phyloP scores from a whole-genome alignment of 495 filamentous ascomycete genomes.

The Rusavskia elegans region DNA sequence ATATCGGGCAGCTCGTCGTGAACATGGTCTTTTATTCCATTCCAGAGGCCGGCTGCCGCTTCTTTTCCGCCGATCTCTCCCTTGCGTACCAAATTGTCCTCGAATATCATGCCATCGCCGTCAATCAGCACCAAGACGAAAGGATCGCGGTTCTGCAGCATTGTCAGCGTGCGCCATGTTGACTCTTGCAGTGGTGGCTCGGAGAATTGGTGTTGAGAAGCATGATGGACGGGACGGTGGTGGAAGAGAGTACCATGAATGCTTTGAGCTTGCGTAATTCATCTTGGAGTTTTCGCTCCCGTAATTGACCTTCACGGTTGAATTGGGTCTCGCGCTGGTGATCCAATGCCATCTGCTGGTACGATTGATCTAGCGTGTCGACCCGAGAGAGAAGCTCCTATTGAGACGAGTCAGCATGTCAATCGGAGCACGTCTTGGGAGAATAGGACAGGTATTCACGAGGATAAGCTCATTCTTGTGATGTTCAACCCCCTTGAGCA shows the following conservation, averaged over 20 bases:
- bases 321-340: conserved; percentile 39
- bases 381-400: conserved; percentile 35
- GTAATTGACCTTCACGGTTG: conserved; percentile 36
- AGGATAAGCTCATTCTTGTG: conserved; percentile 38
- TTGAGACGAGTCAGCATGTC: neutral
- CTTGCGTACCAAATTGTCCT: conserved; percentile 43
- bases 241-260: conserved; percentile 26
- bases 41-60: conserved; percentile 47
- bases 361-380: conserved; percentile 29
- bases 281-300: conserved; percentile 36
- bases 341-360: conserved; percentile 32
- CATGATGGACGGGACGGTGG: neutral
- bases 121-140: conserved; percentile 66
- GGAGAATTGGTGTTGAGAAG: neutral
- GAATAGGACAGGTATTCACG: conserved; percentile 15
- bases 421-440: neutral
- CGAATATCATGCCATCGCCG: conserved; percentile 64
- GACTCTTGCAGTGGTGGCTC: neutral
- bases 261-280: conserved; percentile 32
- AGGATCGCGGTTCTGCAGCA: conserved; percentile 49
- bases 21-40: conserved; percentile 33
- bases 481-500: conserved; percentile 29
- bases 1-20: conserved; percentile 29
- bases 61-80: conserved; percentile 55
- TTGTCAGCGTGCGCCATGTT: neutral